Base-by-base conservation (phyloP, 2,329 filamentous ascomycete species). In the Cladosporium velox region DNA sequence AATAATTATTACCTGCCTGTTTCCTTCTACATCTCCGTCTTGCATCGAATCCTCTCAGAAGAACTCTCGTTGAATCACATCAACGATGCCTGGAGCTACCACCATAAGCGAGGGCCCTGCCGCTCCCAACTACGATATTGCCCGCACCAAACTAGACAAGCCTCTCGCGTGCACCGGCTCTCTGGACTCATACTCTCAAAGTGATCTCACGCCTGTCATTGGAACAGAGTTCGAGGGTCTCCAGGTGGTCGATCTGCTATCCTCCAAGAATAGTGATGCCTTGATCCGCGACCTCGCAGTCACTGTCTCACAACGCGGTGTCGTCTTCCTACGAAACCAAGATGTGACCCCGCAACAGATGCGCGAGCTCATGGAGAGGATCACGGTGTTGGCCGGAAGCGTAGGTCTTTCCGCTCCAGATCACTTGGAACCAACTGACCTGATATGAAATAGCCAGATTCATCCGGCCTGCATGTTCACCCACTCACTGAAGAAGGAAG, bases 381-480 rank as follows among this genome's bases (percentile, higher is more conserved):
- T 84, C 30, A 82, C 80, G 4, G 70, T 75, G 14, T 71, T 82
- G 34, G 79, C 82, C 3, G 82, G 82, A 41, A 80, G 79, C 63
- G 68, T 69, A 71, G 77, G 72, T 71, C 30, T 1, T 21, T 72
- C 28, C 30, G 18, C 69, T 18, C 14, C 55, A 26, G 30, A 14
- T 38, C 21, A 15, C 18, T 21, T 24, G 24, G 3, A 26, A 38
- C 5, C 59, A 41, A 14, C 51, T 64, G 34, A 64, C 35, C 3
- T 12, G 0, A 24, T 71, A 67, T 18, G 72, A 32, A 44, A 55
- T 59, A 79, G 75, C 84, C 84, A 21, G 71, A 77, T 41, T 80
- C 80, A 2, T 86, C 84, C 1, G 77, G 78, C 2, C 77, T 87
- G 28, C 85, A 87, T 66, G 80, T 86, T 8, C 85, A 87, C 68